These are phyloP conservation scores for Phytophthora rubi DNA, from an alignment of 352 stramenopile species.

Conservation along the genomic window DNA sequence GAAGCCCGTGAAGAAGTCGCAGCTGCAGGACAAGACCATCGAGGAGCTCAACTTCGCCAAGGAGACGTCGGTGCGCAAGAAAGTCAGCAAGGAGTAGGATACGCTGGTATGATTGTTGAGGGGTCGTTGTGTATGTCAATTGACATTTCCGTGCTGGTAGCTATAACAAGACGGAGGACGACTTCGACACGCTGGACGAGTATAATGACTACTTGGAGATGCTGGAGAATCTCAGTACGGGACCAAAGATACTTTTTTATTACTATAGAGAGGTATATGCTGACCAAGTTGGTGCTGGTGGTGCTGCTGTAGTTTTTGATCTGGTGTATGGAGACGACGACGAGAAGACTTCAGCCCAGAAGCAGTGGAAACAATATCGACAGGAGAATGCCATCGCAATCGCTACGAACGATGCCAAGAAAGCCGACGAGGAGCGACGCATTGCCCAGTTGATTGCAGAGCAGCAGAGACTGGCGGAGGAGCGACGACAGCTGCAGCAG, in stretches of 20 bases:
- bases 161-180: constrained; percentile 90
- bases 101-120: constrained; percentile 15
- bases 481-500: constrained; percentile 79
- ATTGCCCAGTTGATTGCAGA: constrained; percentile 85
- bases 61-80: constrained; percentile 87
- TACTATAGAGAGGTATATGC: background rate
- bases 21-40: constrained; percentile 90
- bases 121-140: background rate
- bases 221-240: constrained; percentile 85
- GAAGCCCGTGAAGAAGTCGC: constrained; percentile 90
- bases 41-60: constrained; percentile 90
- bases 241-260: background rate
- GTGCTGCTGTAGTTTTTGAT: constrained; percentile 70
- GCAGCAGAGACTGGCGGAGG: constrained; percentile 79
- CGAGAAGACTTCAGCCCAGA: constrained; percentile 73
- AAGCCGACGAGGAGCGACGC: constrained; percentile 87
- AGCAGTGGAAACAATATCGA: constrained; percentile 89
- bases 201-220: constrained; percentile 89
- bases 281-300: background rate
- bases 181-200: constrained; percentile 88
- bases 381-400: constrained; percentile 84
- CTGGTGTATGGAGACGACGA: constrained; percentile 81
- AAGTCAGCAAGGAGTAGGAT: constrained; percentile 83
- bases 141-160: constrained; percentile 30
- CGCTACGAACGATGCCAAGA: constrained; percentile 86